These are phyloP conservation scores for Fusarium fujikuroi DNA, from an alignment of 2,329 filamentous ascomycete genomes.

Conservation along the genomic window DNA sequence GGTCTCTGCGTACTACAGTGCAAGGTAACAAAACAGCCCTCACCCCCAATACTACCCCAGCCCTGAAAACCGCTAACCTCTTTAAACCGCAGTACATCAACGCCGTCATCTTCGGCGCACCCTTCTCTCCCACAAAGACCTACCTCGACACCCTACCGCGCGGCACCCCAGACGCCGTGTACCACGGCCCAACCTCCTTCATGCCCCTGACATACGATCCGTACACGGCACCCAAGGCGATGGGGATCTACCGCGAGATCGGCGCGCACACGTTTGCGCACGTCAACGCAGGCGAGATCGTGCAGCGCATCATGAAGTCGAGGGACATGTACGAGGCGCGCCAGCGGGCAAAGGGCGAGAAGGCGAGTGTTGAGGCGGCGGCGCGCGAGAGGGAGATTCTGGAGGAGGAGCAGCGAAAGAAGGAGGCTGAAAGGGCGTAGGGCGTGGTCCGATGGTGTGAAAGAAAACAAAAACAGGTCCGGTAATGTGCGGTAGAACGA, in stretches of 20 bases:
- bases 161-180: slow-evolving; percentile 81
- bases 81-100: slow-evolving; percentile 75
- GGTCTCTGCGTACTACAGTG: slow-evolving; percentile 96
- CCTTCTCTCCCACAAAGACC: slow-evolving; percentile 82
- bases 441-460: slow-evolving; percentile 18
- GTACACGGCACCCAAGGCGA: slow-evolving; percentile 80
- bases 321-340: slow-evolving; percentile 89
- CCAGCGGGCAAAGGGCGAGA: slow-evolving; percentile 89
- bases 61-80: slow-evolving; percentile 15
- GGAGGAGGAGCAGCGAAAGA: slow-evolving; percentile 66
- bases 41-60: not conserved
- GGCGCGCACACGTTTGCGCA: slow-evolving; percentile 81
- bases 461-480: not conserved
- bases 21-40: slow-evolving; percentile 66
- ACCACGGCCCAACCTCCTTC: slow-evolving; percentile 95
- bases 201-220: slow-evolving; percentile 84
- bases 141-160: slow-evolving; percentile 82
- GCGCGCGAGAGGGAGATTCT: slow-evolving; percentile 70
- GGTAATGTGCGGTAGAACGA: slow-evolving; percentile 11
- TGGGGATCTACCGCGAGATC: slow-evolving; percentile 87
- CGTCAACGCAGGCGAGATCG: slow-evolving; percentile 93
- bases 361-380: slow-evolving; percentile 79
- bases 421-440: slow-evolving; percentile 56
- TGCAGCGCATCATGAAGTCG: slow-evolving; percentile 88
- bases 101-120: slow-evolving; percentile 88